These are phyloP conservation scores for Suhomyces pyralidae DNA, from an alignment of 805 yeast genomes.

Conservation along the genomic window DNA sequence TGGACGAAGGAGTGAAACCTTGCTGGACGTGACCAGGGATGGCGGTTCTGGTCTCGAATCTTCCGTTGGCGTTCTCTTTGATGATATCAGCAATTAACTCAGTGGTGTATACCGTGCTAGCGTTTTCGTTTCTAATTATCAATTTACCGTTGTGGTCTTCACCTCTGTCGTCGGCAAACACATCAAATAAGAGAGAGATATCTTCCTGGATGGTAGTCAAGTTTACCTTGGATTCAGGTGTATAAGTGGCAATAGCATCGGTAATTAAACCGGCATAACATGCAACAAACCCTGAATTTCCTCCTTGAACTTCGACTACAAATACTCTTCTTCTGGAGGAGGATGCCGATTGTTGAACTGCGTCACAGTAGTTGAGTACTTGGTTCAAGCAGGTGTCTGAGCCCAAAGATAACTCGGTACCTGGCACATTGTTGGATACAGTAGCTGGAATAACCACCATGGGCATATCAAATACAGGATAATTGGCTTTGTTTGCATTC, in stretches of 20 bases:
- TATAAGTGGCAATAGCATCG: constrained; percentile 73
- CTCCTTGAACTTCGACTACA: constrained; percentile 84
- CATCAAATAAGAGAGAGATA: constrained; percentile 55
- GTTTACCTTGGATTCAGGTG: constrained; percentile 68
- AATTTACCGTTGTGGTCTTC: constrained; percentile 67
- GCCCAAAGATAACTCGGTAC: constrained; percentile 75
- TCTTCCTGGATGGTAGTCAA: constrained; percentile 63
- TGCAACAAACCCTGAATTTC: constrained; percentile 78
- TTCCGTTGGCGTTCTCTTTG: constrained; percentile 57
- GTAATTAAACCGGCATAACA: constrained; percentile 63
- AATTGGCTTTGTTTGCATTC: constrained; percentile 54
- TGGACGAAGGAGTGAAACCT: constrained; percentile 74
- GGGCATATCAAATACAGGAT: constrained; percentile 74
- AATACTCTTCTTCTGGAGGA: constrained; percentile 76
- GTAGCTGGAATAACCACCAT: constrained; percentile 79
- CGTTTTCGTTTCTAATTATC: constrained; percentile 64
- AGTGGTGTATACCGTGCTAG: constrained; percentile 64
- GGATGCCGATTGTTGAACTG: constrained; percentile 75
- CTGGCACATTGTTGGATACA: constrained; percentile 77
- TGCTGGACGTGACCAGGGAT: constrained; percentile 87
- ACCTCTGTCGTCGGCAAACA: constrained; percentile 62
- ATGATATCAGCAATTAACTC: constrained; percentile 70
- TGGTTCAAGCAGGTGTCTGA: constrained; percentile 73
- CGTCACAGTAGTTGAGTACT: constrained; percentile 70
- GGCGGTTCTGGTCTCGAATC: constrained; percentile 76